These are phyloP conservation scores for Suillus paluster DNA, from an alignment of 768 basidiomycete species.

Conservation along the genomic window DNA sequence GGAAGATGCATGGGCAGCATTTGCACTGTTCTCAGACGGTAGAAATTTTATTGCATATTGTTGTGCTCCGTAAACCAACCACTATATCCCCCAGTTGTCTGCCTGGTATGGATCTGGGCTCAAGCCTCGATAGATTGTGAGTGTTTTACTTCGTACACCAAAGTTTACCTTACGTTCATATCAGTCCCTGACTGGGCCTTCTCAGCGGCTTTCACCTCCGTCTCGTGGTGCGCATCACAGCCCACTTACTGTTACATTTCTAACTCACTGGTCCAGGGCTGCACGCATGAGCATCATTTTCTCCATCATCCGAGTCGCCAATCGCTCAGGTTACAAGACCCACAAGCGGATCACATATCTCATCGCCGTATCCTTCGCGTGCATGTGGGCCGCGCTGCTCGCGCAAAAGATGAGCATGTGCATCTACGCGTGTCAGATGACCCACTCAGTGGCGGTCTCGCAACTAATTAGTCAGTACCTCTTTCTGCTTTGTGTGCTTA, in stretches of 20 bases:
- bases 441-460: neutral
- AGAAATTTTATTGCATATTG: neutral
- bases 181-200: neutral
- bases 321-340: neutral
- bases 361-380: conserved; percentile 2
- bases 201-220: neutral
- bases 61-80: neutral
- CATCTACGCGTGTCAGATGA: neutral
- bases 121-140: neutral
- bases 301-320: conserved; percentile 1
- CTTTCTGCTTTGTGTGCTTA: neutral
- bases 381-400: neutral
- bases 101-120: neutral
- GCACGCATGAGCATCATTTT: conserved; percentile 10
- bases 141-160: neutral
- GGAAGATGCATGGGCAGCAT: conserved; percentile 1
- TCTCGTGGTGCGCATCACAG: neutral
- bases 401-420: conserved; percentile 5
- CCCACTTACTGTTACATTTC: neutral
- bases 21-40: conserved; percentile 3
- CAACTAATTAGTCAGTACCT: neutral
- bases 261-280: neutral
- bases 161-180: neutral
- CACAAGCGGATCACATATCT: neutral
- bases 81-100: neutral